Evolutionary conservation across 208 protist genomes (phyloP).

Genomic region (Trichomonas vaginalis): DNA sequence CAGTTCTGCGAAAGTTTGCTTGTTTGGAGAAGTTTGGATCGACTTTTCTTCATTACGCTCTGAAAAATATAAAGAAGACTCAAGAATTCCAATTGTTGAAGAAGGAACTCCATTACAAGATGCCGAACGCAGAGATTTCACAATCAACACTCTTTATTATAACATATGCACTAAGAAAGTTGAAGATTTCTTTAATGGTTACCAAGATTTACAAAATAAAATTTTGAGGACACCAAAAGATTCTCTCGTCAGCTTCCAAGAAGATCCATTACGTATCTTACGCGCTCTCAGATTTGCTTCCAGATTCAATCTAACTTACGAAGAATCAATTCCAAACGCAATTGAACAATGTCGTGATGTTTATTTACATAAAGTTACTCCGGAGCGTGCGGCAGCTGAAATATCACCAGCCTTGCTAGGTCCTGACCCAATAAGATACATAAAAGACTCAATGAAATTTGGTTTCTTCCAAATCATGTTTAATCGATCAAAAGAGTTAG

Average conservation of each 20-base stretch:
- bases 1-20: background rate
- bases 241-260: constrained; percentile 31
- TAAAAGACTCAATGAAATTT: background rate
- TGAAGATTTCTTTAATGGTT: constrained; percentile 68
- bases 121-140: constrained; percentile 81
- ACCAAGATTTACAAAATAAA: constrained; percentile 22
- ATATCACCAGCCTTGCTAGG: background rate
- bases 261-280: constrained; percentile 46
- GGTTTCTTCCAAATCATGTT: background rate
- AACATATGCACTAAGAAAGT: constrained; percentile 75
- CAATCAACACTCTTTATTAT: constrained; percentile 95
- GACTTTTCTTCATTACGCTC: background rate
- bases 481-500: background rate
- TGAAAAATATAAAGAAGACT: background rate
- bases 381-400: background rate
- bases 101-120: constrained; percentile 64
- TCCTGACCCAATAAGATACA: background rate
- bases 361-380: background rate
- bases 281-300: constrained; percentile 38
- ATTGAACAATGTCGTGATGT: background rate
- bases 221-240: constrained; percentile 33
- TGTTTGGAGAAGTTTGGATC: background rate
- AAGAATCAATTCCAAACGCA: background rate
- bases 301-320: constrained; percentile 25
- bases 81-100: background rate